A percentile compares a stretch with the other conserved stretches of the same genome.
These are phyloP conservation scores for Amaranthus tricolor DNA, from an alignment of 179 eudicot genomes.

Conservation along the genomic window DNA sequence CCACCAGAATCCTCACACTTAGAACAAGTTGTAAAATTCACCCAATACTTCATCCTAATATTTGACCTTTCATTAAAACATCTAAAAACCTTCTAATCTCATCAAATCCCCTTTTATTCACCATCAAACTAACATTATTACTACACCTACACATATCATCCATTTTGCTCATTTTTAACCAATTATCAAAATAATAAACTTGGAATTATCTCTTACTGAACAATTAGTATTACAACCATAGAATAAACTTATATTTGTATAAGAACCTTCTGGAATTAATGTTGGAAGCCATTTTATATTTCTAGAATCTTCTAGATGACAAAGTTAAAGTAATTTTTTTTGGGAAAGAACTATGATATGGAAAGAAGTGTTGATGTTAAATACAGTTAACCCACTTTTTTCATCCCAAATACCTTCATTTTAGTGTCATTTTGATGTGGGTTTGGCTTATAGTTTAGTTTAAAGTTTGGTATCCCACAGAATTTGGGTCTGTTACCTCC, in stretches of 20 bases:
- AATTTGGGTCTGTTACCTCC: neutral
- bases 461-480: constrained; percentile 14
- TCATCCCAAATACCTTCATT: neutral
- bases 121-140: neutral
- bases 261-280: neutral
- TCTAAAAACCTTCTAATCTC: constrained; percentile 7
- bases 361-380: constrained; percentile 4
- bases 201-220: neutral
- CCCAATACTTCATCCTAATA: neutral
- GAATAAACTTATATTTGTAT: constrained; percentile 1
- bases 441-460: neutral
- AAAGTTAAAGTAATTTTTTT: neutral
- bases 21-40: constrained; percentile 10
- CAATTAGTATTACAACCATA: neutral
- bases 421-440: neutral
- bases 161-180: neutral
- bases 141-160: neutral
- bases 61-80: neutral
- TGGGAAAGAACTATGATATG: constrained; percentile 6
- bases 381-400: neutral
- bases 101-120: neutral
- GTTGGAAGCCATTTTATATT: neutral
- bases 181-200: neutral
- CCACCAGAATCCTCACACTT: constrained; percentile 9
- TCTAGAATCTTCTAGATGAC: neutral